Evolutionary conservation across 345 rosid species (phyloP), one percentile per base, ranked within the genome.

Genomic region (Streptanthus diversifolius): DNA sequence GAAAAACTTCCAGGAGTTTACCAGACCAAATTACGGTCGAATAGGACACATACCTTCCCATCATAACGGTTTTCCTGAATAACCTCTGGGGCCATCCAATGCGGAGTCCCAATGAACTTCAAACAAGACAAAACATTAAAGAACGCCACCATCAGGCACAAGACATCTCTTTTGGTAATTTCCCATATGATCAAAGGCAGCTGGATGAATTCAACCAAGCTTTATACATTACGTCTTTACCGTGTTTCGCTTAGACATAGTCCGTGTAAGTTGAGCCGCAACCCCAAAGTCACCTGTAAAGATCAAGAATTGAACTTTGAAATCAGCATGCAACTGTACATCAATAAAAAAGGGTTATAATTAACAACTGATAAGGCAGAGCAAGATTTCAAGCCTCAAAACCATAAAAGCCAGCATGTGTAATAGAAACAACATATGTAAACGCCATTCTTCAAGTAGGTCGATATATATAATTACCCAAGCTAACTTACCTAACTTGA

Each of bases 51-150:
- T 81, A 93, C 98, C 99, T 95, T 95, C 76, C 98, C 99, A 84
- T 95, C 99, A 80, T 95, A 95, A 40, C 97, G 92, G 70, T 90
- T 95, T 88, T 91, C 97, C 80, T 95, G 99, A 80, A 95, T 95
- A 79, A 95, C 99, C 84, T 95, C 99, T 13, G 99, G 98, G 71
- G 99, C 96, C 99, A 95, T 95, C 99, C 99, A 95, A 84, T 95
- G 99, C 21, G 99, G 99, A 73, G 99, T 95, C 66, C 99, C 99
- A 61, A 95, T 95, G 80, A 95, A 91, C 98, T 91, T 83, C 76
- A 79, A 75, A 74, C 64, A 65, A 40, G 33, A 59, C 24, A 56
- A 27, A 71, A 57, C 51, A 49, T 62, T 29, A 33, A 32, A 49
- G 56, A 68, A 60, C 51, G 32, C 12, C 57, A 52, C 62, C 63